Conservation (phyloP, 345 rosid species). For the Gossypium ekmanianum region DNA sequence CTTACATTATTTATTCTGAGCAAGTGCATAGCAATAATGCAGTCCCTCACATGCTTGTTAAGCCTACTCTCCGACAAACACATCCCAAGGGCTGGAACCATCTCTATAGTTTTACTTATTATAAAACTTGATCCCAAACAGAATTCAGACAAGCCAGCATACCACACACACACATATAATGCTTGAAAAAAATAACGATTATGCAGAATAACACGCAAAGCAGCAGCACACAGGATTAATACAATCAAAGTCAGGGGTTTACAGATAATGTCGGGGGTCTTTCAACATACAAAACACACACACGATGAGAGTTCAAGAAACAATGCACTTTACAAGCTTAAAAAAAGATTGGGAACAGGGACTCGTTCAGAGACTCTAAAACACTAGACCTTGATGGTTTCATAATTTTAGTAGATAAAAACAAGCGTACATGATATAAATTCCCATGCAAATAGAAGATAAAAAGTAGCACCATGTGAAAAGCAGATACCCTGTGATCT, state of each 20-base stretch:
- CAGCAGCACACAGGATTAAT: slow-evolving; percentile 11
- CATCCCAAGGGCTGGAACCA: slow-evolving; percentile 28
- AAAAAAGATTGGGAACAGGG: slow-evolving; percentile 18
- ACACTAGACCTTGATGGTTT: slow-evolving; percentile 24
- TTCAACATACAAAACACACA: slow-evolving; percentile 24
- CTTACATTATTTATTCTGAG: slow-evolving; percentile 9
- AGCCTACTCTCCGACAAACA: slow-evolving; percentile 26
- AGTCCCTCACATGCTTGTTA: slow-evolving; percentile 26
- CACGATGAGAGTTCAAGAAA: slow-evolving; percentile 12
- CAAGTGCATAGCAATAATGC: slow-evolving; percentile 26
- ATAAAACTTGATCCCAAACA: not conserved
- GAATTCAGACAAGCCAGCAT: not conserved
- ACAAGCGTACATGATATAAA: slow-evolving; percentile 21
- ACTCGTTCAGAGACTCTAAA: slow-evolving; percentile 24
- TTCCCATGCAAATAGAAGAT: not conserved
- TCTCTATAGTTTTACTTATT: slow-evolving; percentile 17
- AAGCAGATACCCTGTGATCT: slow-evolving; percentile 18
- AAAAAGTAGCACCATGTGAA: too few relatives aligned
- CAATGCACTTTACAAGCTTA: slow-evolving; percentile 43
- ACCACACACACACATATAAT: not conserved
- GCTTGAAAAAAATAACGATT: not conserved
- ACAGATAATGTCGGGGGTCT: slow-evolving; percentile 19
- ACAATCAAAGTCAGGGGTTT: slow-evolving; percentile 10
- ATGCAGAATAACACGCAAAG: not conserved
- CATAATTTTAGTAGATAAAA: slow-evolving; percentile 19